Conservation (phyloP, 495 filamentous ascomycete genomes). For the Trichoderma asperelloides region DNA sequence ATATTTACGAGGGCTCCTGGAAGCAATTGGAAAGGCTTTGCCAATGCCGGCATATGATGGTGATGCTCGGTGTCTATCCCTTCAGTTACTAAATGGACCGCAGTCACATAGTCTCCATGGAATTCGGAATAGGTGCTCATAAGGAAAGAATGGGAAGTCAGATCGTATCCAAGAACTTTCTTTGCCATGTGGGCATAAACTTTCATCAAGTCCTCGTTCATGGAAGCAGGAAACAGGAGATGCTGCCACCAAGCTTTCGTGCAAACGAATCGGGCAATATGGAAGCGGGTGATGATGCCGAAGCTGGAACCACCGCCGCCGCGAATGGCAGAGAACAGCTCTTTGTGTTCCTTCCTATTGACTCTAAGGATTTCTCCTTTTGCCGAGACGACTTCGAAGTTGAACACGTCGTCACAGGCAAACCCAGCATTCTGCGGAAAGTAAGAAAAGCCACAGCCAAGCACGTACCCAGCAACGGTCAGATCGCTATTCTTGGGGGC, state of each 20-base stretch:
- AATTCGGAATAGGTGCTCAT: background rate
- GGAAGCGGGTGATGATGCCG: constrained; percentile 27
- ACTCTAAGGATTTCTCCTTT: constrained; percentile 29
- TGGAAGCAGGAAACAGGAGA: background rate
- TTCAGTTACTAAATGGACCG: background rate
- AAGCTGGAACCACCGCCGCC: constrained; percentile 34
- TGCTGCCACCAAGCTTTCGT: background rate
- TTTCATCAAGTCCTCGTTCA: background rate
- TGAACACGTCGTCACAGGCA: constrained; percentile 29
- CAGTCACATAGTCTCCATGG: background rate
- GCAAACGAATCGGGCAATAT: background rate
- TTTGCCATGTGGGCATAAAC: background rate
- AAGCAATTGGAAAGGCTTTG: background rate
- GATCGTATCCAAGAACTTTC: background rate
- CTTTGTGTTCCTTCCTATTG: constrained; percentile 33
- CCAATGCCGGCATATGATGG: background rate
- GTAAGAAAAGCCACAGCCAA: background rate
- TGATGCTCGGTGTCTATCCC: background rate
- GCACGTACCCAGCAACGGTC: background rate
- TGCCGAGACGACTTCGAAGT: constrained; percentile 34
- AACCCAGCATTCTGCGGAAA: background rate
- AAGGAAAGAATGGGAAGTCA: background rate
- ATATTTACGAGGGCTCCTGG: background rate
- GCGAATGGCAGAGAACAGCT: constrained; percentile 29
- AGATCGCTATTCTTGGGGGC: background rate